These are phyloP conservation scores for Xylaria arbuscula DNA, from an alignment of 2,329 filamentous ascomycete species.

Conservation along the genomic window DNA sequence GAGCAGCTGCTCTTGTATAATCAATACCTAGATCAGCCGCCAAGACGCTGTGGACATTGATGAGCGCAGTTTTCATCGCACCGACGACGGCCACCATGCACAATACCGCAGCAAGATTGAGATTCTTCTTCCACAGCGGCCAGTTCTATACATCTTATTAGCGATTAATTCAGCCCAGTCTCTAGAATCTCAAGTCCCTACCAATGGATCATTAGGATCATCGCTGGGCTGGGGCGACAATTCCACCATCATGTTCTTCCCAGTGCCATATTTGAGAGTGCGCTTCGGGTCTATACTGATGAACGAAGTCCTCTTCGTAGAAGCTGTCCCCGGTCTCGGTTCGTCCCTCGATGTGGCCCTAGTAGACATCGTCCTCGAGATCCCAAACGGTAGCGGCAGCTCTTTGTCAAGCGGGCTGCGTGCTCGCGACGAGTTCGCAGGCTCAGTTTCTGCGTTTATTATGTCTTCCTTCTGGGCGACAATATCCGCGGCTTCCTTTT, in stretches of 20 bases:
- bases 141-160: conserved; percentile 60
- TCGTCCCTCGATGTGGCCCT: conserved; percentile 42
- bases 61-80: conserved; percentile 65
- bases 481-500: conserved; percentile 26
- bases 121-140: conserved; percentile 65
- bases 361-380: conserved; percentile 35
- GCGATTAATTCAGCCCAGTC: background rate
- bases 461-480: conserved; percentile 14
- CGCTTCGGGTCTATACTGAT: conserved; percentile 51
- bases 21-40: conserved; percentile 57
- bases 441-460: conserved; percentile 13
- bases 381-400: conserved; percentile 35
- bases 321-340: conserved; percentile 48
- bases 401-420: conserved; percentile 32
- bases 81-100: conserved; percentile 59
- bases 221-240: conserved; percentile 67
- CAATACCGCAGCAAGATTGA: conserved; percentile 61
- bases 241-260: conserved; percentile 57
- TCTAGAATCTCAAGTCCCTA: conserved; percentile 48
- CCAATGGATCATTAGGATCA: conserved; percentile 64
- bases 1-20: conserved; percentile 60
- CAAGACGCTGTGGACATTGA: conserved; percentile 60
- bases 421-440: conserved; percentile 33
- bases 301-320: conserved; percentile 53
- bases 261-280: conserved; percentile 60